phyloP scores from a whole-genome alignment of 1,139 yeast species.

The Geotrichum armillariae region DNA sequence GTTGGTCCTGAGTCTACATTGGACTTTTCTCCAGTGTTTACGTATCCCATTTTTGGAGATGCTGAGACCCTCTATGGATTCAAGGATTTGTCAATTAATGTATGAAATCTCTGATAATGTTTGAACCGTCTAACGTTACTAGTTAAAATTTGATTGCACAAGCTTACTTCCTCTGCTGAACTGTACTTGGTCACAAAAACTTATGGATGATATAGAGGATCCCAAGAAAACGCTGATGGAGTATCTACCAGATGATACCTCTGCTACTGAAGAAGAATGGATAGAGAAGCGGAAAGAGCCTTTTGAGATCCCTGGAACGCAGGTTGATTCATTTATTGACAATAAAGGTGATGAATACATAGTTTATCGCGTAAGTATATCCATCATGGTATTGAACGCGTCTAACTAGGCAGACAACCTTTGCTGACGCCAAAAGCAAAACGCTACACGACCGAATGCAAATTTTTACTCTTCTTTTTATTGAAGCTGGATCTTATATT shows the following conservation, averaged over 20 bases:
- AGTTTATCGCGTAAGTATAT: constrained; percentile 37
- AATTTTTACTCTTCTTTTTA: constrained; percentile 75
- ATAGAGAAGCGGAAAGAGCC: constrained; percentile 49
- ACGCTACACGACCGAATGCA: constrained; percentile 72
- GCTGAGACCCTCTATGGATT: constrained; percentile 88
- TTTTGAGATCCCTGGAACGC: constrained; percentile 50
- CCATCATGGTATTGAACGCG: constrained; percentile 2
- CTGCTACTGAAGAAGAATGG: constrained; percentile 70
- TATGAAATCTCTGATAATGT: constrained; percentile 11
- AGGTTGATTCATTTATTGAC: constrained; percentile 42
- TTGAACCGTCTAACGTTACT: constrained; percentile 19
- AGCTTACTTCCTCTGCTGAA: constrained; percentile 58
- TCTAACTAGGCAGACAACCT: constrained; percentile 41
- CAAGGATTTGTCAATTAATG: constrained; percentile 45
- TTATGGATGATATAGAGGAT: constrained; percentile 39
- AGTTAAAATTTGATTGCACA: constrained; percentile 54
- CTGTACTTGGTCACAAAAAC: constrained; percentile 54
- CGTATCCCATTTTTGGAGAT: constrained; percentile 93
- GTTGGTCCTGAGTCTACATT: constrained; percentile 27
- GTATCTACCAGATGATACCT: constrained; percentile 60
- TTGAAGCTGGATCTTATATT: constrained; percentile 92
- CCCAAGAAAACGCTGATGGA: constrained; percentile 53
- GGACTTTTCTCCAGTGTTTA: constrained; percentile 62
- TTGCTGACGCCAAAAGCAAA: constrained; percentile 45
- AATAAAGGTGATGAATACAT: constrained; percentile 39